These are phyloP conservation scores for Houttuynia cordata DNA, from an alignment of 164 flowering plant genomes.

Conservation along the genomic window DNA sequence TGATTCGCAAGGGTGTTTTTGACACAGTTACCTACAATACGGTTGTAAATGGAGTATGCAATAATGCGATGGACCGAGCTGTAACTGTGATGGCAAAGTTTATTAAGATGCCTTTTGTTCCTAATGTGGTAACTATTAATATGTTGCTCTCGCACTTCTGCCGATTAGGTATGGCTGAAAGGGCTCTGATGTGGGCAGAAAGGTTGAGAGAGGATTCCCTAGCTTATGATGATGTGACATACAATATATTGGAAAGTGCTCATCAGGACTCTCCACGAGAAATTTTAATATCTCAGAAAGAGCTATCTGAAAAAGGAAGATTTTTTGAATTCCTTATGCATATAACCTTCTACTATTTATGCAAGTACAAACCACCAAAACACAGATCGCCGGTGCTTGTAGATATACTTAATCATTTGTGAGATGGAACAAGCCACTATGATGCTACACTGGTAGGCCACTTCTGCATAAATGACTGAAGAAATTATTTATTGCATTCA, in stretches of 20 bases:
- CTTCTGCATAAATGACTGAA: no score
- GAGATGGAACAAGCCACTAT: not conserved
- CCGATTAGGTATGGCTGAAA: slow-evolving; percentile 67
- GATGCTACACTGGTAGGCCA: not conserved
- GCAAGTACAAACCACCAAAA: slow-evolving; percentile 20
- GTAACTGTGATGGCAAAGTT: slow-evolving; percentile 63
- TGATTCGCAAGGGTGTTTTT: slow-evolving; percentile 50
- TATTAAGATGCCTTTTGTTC: slow-evolving; percentile 77
- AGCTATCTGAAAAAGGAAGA: slow-evolving; percentile 35
- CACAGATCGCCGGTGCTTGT: slow-evolving; percentile 3
- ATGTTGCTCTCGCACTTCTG: slow-evolving; percentile 61
- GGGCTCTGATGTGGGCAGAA: slow-evolving; percentile 59
- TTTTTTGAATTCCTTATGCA: slow-evolving; percentile 84
- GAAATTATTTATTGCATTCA: no score
- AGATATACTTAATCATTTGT: slow-evolving; percentile 7
- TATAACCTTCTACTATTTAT: slow-evolving; percentile 51
- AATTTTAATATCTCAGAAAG: slow-evolving; percentile 15
- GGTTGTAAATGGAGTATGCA: slow-evolving; percentile 59
- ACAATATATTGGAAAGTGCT: slow-evolving; percentile 47
- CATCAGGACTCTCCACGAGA: slow-evolving; percentile 14
- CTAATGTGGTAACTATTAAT: slow-evolving; percentile 64
- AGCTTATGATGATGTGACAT: slow-evolving; percentile 52
- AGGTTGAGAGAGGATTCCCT: slow-evolving; percentile 43
- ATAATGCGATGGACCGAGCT: slow-evolving; percentile 63
- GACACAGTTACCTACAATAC: slow-evolving; percentile 80